Conservation (phyloP, 257 asterid species). For the Datura wrightii region DNA sequence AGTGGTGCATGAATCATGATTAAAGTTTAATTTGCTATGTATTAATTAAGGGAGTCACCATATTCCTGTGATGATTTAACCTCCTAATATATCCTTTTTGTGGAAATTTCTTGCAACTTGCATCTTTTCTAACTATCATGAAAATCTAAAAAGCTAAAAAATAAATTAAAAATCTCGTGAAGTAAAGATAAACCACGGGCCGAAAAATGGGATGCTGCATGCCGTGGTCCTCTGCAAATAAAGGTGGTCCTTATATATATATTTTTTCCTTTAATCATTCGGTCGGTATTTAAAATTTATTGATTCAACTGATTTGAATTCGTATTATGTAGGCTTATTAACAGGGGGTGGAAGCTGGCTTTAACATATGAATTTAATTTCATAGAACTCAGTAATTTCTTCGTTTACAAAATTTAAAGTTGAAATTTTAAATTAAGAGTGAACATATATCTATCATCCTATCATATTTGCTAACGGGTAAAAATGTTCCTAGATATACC, state of each 20-base stretch:
- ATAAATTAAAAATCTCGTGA: not conserved
- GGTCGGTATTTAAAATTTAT: not conserved
- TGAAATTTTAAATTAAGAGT: not conserved
- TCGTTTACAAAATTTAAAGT: not conserved
- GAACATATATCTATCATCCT: not conserved
- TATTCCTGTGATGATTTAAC: constrained; percentile 19
- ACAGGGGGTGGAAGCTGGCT: rapidly evolving
- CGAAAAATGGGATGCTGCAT: not conserved
- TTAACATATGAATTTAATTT: not conserved
- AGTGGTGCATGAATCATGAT: not conserved
- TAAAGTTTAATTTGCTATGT: not conserved
- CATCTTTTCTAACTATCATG: not conserved
- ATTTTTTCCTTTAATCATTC: not conserved
- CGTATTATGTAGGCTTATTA: not conserved
- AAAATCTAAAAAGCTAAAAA: not conserved
- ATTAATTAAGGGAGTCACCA: not conserved
- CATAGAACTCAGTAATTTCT: not conserved
- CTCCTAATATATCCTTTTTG: not conserved
- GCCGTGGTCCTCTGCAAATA: not conserved
- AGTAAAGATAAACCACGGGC: not conserved
- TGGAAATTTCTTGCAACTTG: not conserved
- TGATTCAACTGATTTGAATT: not conserved
- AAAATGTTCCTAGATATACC: not conserved
- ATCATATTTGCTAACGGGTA: not conserved
- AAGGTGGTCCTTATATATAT: not conserved